phyloP scores from a whole-genome alignment of 2,329 filamentous ascomycete genomes.

The Fusarium sp. region DNA sequence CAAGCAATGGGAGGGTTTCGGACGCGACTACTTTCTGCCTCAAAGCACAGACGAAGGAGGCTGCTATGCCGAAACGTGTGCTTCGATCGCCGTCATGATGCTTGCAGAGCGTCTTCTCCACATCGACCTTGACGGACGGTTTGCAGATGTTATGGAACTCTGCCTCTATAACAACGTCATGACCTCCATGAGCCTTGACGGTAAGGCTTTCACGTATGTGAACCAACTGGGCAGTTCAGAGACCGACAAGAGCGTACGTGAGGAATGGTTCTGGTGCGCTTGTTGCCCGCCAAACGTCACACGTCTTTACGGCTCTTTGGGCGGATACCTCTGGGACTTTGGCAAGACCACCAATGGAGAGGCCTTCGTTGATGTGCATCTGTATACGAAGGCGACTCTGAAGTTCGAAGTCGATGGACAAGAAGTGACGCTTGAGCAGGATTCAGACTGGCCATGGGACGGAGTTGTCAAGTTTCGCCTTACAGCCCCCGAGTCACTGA shows the following conservation, averaged over 20 bases:
- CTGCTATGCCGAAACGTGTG: conserved; percentile 28
- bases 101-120: conserved; percentile 66
- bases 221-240: conserved; percentile 66
- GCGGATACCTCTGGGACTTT: conserved; percentile 66
- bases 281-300: conserved; percentile 71
- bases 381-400: conserved; percentile 64
- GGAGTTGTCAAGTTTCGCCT: conserved; percentile 62
- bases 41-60: conserved; percentile 25
- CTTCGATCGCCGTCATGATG: conserved; percentile 64
- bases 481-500: conserved; percentile 30
- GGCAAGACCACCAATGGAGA: conserved; percentile 35
- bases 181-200: conserved; percentile 66
- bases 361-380: conserved; percentile 62
- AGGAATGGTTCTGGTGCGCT: conserved; percentile 58
- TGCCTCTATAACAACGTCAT: conserved; percentile 70
- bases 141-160: conserved; percentile 69
- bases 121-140: conserved; percentile 63
- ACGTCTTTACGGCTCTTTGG: conserved; percentile 65
- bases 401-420: conserved; percentile 51
- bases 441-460: conserved; percentile 67
- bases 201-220: conserved; percentile 69
- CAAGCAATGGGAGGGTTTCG: conserved; percentile 49
- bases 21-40: conserved; percentile 33
- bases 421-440: conserved; percentile 52
- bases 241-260: not conserved